Conservation (phyloP, 768 basidiomycete genomes). For the Sarcodon sp. region DNA sequence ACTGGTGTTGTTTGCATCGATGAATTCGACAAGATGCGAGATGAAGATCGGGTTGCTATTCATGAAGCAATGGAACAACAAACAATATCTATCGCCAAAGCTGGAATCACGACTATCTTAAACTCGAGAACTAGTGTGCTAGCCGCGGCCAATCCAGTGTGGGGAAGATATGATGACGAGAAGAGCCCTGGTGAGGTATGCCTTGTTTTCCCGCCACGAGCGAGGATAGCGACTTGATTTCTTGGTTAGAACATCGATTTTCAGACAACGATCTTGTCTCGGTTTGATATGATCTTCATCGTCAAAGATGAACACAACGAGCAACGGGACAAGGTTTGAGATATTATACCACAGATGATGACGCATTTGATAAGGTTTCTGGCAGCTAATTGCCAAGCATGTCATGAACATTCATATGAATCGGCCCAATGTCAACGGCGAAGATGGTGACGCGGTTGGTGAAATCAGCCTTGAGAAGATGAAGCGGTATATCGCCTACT, state of each 20-base stretch:
- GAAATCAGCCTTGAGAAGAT: constrained; percentile 97
- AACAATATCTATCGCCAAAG: constrained; percentile 98
- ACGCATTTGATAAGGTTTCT: constrained; percentile 1
- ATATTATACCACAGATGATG: neutral
- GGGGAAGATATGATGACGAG: constrained; percentile 95
- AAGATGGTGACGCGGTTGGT: constrained; percentile 56
- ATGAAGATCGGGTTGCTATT: constrained; percentile 97
- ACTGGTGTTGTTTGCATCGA: constrained; percentile 98
- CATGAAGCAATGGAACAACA: constrained; percentile 99
- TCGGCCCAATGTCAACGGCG: constrained; percentile 49
- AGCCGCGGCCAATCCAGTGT: constrained; percentile 96
- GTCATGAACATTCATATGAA: constrained; percentile 99
- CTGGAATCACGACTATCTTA: constrained; percentile 94
- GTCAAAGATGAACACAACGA: constrained; percentile 98
- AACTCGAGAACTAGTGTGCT: constrained; percentile 94
- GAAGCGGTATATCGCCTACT: constrained; percentile 95
- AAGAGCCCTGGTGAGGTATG: constrained; percentile 86
- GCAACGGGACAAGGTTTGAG: constrained; percentile 66
- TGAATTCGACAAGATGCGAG: constrained; percentile 99
- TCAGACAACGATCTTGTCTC: constrained; percentile 94
- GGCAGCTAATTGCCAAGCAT: constrained; percentile 89
- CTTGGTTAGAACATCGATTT: constrained; percentile 77
- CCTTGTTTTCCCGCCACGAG: neutral
- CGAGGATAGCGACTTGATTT: neutral
- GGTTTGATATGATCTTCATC: constrained; percentile 99